phyloP scores from a whole-genome alignment of 192 early-diverging fungal genomes.

The Mortierella antarctica region DNA sequence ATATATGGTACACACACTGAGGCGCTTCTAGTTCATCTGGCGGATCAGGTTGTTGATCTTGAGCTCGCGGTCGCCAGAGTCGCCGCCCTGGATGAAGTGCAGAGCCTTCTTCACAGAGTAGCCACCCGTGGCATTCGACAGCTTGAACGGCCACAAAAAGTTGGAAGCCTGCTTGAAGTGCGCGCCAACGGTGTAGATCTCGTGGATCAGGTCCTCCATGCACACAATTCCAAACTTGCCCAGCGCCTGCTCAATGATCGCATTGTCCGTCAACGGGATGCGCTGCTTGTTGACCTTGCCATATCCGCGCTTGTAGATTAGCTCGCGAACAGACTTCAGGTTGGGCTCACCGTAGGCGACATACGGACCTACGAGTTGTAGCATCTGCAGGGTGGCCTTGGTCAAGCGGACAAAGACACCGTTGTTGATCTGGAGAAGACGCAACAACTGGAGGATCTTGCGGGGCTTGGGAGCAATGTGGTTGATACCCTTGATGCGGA shows the following conservation, averaged over 20 bases:
- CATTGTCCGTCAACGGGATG: slow-evolving; percentile 96
- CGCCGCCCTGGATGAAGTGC: slow-evolving; percentile 99
- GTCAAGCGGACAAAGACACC: slow-evolving; percentile 96
- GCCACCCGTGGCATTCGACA: slow-evolving; percentile 98
- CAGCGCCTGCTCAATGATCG: slow-evolving; percentile 90
- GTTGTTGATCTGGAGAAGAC: slow-evolving; percentile 99
- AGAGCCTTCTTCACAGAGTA: slow-evolving; percentile 92
- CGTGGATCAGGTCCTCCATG: slow-evolving; percentile 98
- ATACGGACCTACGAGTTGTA: slow-evolving; percentile 96
- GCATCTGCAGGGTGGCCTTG: slow-evolving; percentile 97
- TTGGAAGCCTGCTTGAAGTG: slow-evolving; percentile 98
- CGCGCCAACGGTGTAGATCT: slow-evolving; percentile 98
- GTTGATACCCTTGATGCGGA: slow-evolving; percentile 99
- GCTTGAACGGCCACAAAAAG: slow-evolving; percentile 99
- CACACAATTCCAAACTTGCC: slow-evolving; percentile 97
- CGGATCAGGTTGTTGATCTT: slow-evolving; percentile 97
- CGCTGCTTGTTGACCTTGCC: slow-evolving; percentile 99
- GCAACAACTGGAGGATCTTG: slow-evolving; percentile 99
- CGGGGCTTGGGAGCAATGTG: slow-evolving; percentile 99
- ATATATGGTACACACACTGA: slow-evolving; percentile 7
- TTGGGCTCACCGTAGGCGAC: slow-evolving; percentile 95
- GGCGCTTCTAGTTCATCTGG: slow-evolving; percentile 51
- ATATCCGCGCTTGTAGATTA: slow-evolving; percentile 99
- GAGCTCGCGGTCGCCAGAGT: slow-evolving; percentile 96
- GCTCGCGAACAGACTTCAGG: slow-evolving; percentile 98